Percentiles rank a stretch among this genome's conserved stretches.
phyloP scores from a whole-genome alignment of 2,329 filamentous ascomycete genomes.

The Talaromyces amestolkiae region DNA sequence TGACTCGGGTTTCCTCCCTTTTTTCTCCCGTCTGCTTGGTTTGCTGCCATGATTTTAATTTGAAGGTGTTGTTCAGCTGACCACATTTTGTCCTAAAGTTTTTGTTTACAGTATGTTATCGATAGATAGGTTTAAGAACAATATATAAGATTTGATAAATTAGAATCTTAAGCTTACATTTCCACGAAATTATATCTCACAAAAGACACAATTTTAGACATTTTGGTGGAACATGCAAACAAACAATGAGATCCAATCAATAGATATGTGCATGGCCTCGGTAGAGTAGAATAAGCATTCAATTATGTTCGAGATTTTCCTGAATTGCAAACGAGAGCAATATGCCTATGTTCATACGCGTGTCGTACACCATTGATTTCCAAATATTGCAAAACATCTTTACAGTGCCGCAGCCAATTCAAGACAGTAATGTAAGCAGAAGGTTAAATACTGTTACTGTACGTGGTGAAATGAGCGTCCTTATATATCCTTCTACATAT shows the following conservation, averaged over 20 bases:
- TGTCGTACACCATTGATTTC: slow-evolving; percentile 1
- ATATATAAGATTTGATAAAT: not conserved
- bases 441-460: slow-evolving; percentile 8
- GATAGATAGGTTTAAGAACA: too few relatives aligned
- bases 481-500: slow-evolving; percentile 4
- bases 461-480: slow-evolving; percentile 8
- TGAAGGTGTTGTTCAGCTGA: not conserved
- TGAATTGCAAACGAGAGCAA: not conserved
- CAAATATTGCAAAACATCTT: not conserved
- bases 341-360: slow-evolving; percentile 4
- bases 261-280: too few relatives aligned
- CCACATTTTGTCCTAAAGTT: not conserved
- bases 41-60: not conserved
- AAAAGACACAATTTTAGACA: too few relatives aligned
- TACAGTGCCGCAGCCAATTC: not conserved
- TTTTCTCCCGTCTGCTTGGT: not conserved
- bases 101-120: not conserved
- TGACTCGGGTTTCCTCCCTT: not conserved
- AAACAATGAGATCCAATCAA: too few relatives aligned
- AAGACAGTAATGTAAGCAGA: slow-evolving; percentile 4
- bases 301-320: not conserved
- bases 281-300: not conserved
- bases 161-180: not conserved
- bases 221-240: too few relatives aligned
- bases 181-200: too few relatives aligned